Percentiles rank a stretch among this genome's conserved stretches.
phyloP scores from a whole-genome alignment of 129 eudicot species.

The Chrysanthemum seticuspe region DNA sequence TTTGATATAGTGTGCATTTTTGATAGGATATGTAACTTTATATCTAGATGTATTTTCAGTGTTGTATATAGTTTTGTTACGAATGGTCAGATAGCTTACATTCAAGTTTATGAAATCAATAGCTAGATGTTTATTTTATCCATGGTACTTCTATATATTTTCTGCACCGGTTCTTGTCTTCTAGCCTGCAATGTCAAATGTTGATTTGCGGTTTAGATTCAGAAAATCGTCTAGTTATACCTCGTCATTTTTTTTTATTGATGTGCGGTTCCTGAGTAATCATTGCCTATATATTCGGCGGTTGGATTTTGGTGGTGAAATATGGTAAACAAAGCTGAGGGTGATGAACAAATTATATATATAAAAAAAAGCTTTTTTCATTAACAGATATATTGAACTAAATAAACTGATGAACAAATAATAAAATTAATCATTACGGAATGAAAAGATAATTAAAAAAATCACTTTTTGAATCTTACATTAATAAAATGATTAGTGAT shows the following conservation, averaged over 20 bases:
- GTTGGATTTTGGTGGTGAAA: too few relatives aligned
- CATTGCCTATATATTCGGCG: background rate
- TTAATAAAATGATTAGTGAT: too few relatives aligned
- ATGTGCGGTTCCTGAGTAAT: background rate
- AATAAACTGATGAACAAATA: too few relatives aligned
- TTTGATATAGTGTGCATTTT: slow-evolving; percentile 13
- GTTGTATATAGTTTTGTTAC: slow-evolving; percentile 27
- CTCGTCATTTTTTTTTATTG: background rate
- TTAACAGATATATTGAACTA: too few relatives aligned
- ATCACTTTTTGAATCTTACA: too few relatives aligned
- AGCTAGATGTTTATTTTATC: slow-evolving; percentile 2
- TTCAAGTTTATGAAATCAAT: slow-evolving; percentile 4
- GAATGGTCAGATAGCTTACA: slow-evolving; percentile 16
- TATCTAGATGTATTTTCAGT: slow-evolving; percentile 16
- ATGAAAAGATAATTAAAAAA: too few relatives aligned
- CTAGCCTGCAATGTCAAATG: background rate
- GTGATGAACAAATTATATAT: too few relatives aligned
- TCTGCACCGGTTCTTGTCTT: background rate
- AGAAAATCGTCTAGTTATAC: background rate
- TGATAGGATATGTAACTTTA: slow-evolving; percentile 22
- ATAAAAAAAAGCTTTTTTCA: too few relatives aligned
- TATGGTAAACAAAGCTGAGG: too few relatives aligned
- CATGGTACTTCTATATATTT: background rate
- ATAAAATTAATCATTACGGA: too few relatives aligned
- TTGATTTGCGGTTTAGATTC: background rate